phyloP scores from a whole-genome alignment of 129 eudicot genomes.

The Pseudognaphalium luteoalbum region DNA sequence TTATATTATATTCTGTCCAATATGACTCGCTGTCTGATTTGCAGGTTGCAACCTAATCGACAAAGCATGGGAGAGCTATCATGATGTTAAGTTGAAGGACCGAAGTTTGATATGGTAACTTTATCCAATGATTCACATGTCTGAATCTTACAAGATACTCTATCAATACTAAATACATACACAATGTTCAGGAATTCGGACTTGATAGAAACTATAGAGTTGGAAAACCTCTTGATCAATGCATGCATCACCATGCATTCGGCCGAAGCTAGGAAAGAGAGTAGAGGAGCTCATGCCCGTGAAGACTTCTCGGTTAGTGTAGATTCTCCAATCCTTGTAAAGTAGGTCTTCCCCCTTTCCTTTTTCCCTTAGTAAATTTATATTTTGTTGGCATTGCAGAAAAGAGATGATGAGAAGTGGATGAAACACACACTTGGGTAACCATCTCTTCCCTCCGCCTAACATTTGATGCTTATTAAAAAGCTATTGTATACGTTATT shows the following conservation, averaged over 20 bases:
- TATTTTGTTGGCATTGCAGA: slow-evolving; percentile 43
- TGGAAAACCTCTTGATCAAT: slow-evolving; percentile 84
- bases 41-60: slow-evolving; percentile 86
- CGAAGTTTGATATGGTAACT: slow-evolving; percentile 83
- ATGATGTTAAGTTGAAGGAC: slow-evolving; percentile 85
- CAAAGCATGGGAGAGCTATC: slow-evolving; percentile 90
- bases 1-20: neutral
- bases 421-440: slow-evolving; percentile 97
- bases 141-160: neutral
- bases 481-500: neutral
- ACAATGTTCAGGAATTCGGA: slow-evolving; percentile 74
- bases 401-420: slow-evolving; percentile 93
- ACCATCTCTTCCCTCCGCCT: slow-evolving; percentile 5
- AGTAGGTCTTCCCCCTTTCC: neutral
- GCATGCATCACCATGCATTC: slow-evolving; percentile 97
- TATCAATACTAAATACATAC: neutral
- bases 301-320: slow-evolving; percentile 89
- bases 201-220: slow-evolving; percentile 83
- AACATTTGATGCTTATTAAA: neutral
- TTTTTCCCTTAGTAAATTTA: neutral
- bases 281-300: slow-evolving; percentile 99
- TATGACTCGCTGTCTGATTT: slow-evolving; percentile 9
- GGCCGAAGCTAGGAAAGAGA: slow-evolving; percentile 98
- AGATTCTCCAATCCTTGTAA: neutral
- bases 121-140: slow-evolving; percentile 6